These are phyloP conservation scores for Pilasporangium apinafurcum DNA, from an alignment of 352 stramenopile genomes.

Conservation along the genomic window DNA sequence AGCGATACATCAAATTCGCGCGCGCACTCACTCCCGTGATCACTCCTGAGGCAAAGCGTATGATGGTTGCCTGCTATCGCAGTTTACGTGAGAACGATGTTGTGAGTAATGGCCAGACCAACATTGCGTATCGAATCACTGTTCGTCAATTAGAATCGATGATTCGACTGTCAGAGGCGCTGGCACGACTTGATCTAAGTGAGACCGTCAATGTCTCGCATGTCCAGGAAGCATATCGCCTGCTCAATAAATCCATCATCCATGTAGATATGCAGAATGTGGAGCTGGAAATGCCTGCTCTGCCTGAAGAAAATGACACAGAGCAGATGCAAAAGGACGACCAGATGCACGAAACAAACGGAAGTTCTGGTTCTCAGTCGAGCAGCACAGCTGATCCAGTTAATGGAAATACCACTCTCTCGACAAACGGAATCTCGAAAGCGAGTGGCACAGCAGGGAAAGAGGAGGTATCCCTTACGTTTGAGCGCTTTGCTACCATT, in stretches of 20 bases:
- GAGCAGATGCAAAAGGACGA: slow-evolving; percentile 47
- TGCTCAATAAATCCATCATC: slow-evolving; percentile 98
- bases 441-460: slow-evolving; percentile 4
- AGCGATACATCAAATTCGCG: slow-evolving; percentile 94
- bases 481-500: slow-evolving; percentile 78
- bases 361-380: too few relatives aligned
- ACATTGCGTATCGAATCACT: slow-evolving; percentile 98
- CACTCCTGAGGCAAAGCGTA: slow-evolving; percentile 68
- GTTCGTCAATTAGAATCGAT: slow-evolving; percentile 98
- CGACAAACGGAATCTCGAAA: background rate
- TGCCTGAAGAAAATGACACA: slow-evolving; percentile 25
- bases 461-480: slow-evolving; percentile 48
- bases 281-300: slow-evolving; percentile 76
- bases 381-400: too few relatives aligned
- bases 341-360: slow-evolving; percentile 5
- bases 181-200: slow-evolving; percentile 94
- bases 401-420: too few relatives aligned
- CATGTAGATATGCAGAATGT: slow-evolving; percentile 98
- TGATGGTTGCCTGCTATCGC: slow-evolving; percentile 97
- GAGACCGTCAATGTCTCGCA: slow-evolving; percentile 88
- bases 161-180: slow-evolving; percentile 95
- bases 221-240: slow-evolving; percentile 94
- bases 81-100: slow-evolving; percentile 96
- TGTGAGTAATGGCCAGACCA: slow-evolving; percentile 87
- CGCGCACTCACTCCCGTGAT: slow-evolving; percentile 70